Conservation (phyloP, 2,329 filamentous ascomycete genomes). For the Emmonsia crescens region DNA sequence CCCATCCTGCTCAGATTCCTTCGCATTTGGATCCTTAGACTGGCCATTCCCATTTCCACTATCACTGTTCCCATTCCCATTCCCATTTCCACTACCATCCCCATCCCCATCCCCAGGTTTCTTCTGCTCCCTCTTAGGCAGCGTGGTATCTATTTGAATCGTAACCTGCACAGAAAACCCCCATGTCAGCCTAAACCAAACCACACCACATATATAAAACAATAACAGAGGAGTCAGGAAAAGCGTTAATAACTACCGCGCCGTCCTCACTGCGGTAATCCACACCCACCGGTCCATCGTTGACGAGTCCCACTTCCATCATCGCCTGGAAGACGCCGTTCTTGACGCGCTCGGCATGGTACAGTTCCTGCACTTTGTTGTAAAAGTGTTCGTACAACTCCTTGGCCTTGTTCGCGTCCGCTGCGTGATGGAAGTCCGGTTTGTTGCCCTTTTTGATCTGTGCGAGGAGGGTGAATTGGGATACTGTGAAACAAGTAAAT, state of each 20-base stretch:
- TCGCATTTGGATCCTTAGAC: not conserved
- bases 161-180: slow-evolving; percentile 26
- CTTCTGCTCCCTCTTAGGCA: slow-evolving; percentile 29
- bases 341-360: slow-evolving; percentile 66
- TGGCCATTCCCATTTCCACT: slow-evolving; percentile 5
- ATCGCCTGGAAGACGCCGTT: slow-evolving; percentile 97
- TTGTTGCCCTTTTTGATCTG: slow-evolving; percentile 93
- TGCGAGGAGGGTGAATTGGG: slow-evolving; percentile 89
- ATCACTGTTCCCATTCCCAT: slow-evolving; percentile 1
- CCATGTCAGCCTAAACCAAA: not conserved
- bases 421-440: slow-evolving; percentile 86
- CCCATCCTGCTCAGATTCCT: slow-evolving; percentile 6
- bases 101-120: slow-evolving; percentile 1
- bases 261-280: slow-evolving; percentile 47
- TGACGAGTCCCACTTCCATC: slow-evolving; percentile 94
- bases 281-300: slow-evolving; percentile 64
- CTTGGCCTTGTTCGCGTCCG: slow-evolving; percentile 65
- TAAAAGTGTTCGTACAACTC: slow-evolving; percentile 78
- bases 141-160: slow-evolving; percentile 38
- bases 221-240: slow-evolving; percentile 8
- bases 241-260: slow-evolving; percentile 38
- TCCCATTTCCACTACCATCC: slow-evolving; percentile 2
- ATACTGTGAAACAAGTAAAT: slow-evolving; percentile 49
- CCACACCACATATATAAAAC: too few relatives aligned
- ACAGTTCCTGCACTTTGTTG: slow-evolving; percentile 59